A percentile compares a stretch with the other conserved stretches of the same genome.
These are phyloP conservation scores for Alternaria gansuensis DNA, from an alignment of 2,329 filamentous ascomycete species.

Conservation along the genomic window DNA sequence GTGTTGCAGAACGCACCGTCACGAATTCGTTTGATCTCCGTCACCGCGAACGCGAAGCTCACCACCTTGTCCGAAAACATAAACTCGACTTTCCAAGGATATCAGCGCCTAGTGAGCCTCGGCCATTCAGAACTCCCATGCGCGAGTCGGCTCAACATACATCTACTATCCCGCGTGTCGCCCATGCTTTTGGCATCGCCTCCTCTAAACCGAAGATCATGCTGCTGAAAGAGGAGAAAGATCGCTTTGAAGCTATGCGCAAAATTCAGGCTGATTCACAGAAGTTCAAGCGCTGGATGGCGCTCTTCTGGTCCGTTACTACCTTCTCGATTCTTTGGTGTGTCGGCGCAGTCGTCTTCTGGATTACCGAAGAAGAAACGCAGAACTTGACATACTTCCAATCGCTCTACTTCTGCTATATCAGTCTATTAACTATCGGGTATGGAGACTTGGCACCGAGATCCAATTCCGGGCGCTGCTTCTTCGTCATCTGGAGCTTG, in stretches of 20 bases:
- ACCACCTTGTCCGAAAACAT: constrained; percentile 34
- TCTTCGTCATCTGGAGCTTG: constrained; percentile 93
- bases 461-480: constrained; percentile 80
- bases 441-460: constrained; percentile 82
- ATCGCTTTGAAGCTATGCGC: constrained; percentile 83
- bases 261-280: constrained; percentile 74
- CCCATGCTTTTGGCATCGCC: constrained; percentile 20
- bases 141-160: constrained; percentile 21
- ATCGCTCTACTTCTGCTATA: constrained; percentile 85
- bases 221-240: constrained; percentile 66
- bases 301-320: constrained; percentile 71
- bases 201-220: constrained; percentile 59
- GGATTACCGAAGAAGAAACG: constrained; percentile 63
- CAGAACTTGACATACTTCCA: constrained; percentile 77
- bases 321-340: constrained; percentile 82
- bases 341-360: constrained; percentile 80
- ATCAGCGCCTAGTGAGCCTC: constrained; percentile 37
- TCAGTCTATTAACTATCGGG: constrained; percentile 83
- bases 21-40: constrained; percentile 62
- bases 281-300: constrained; percentile 75
- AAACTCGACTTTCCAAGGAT: constrained; percentile 32
- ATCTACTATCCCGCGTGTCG: constrained; percentile 18
- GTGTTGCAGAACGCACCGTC: constrained; percentile 64
- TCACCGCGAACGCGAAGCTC: constrained; percentile 41
- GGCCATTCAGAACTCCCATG: constrained; percentile 37